phyloP scores from a whole-genome alignment of 2,329 filamentous ascomycete species.

The Paracamarosporium sp. region DNA sequence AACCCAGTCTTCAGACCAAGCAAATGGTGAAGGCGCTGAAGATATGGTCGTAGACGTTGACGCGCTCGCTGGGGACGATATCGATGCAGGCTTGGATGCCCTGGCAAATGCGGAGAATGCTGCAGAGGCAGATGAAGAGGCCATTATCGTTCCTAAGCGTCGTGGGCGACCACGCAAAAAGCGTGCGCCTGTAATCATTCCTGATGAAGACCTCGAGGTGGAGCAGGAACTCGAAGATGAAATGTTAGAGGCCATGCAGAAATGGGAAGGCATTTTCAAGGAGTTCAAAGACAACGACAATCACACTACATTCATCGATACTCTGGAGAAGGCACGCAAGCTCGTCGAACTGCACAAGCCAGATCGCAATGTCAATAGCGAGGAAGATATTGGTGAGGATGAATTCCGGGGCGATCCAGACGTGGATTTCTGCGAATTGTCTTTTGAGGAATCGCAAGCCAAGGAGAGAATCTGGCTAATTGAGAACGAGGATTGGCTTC shows the following conservation, averaged over 20 bases:
- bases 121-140: conserved; percentile 24
- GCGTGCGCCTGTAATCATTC: conserved; percentile 41
- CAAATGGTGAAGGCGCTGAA: conserved; percentile 7
- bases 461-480: conserved; percentile 96
- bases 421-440: conserved; percentile 74
- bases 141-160: conserved; percentile 41
- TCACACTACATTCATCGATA: conserved; percentile 33
- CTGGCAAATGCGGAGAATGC: conserved; percentile 24
- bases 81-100: conserved; percentile 27
- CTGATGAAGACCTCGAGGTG: conserved; percentile 54
- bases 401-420: conserved; percentile 93
- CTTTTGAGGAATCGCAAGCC: conserved; percentile 75
- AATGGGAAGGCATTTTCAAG: conserved; percentile 39
- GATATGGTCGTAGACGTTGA: conserved; percentile 20
- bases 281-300: conserved; percentile 36
- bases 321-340: conserved; percentile 35
- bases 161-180: conserved; percentile 46
- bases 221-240: conserved; percentile 56
- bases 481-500: conserved; percentile 92
- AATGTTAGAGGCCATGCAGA: conserved; percentile 45
- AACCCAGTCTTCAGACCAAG: background rate
- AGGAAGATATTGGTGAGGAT: conserved; percentile 72
- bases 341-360: conserved; percentile 35
- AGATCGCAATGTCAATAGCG: conserved; percentile 28
- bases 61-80: conserved; percentile 26